Base-by-base conservation (phyloP, 371 early-diverging fungal species). In the Mortierella sp. region DNA sequence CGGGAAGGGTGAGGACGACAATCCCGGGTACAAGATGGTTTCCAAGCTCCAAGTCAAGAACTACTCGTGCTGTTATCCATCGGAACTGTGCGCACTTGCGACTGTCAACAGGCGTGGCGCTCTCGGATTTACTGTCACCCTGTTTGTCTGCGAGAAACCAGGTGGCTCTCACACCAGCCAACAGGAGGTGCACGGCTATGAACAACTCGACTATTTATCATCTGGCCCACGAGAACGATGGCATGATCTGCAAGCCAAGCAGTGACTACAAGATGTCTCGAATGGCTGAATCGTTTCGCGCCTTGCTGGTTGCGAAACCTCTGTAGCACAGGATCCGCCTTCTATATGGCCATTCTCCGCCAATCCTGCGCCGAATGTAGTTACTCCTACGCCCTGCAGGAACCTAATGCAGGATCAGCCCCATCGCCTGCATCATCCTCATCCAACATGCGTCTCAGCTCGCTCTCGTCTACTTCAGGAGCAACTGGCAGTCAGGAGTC, bases 231-330 rank as follows among this genome's bases (percentile, higher is more conserved):
- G 67, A 67, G 52, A 67, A 67, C 39, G 34, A 16, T 2, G 53
- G 40, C 26, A 47, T 47, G 52, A 68, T 68, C n/a, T 68, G 68
- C n/a, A n/a, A n/a, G n/a, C n/a, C 10, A 53, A 68, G 68, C 10
- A 13, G 37, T 68, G 68, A n/a, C 26, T 52, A 68, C 52, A 48
- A 24, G 40, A 24, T 40, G 26, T n/a, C 48, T 7, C 31, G 40
- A 13, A 34, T 53, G 11, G 47, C 68, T 14, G 53, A 53, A 4
- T 48, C 68, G 13, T 53, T 47, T 39, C 68, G 53, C 7, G 68
- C 68, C 8, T 19, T 68, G 11, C 68, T 41, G 0, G 68, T 68
- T n/a, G 50, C 8, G 14, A 10, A n/a, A n/a, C n/a, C n/a, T n/a
- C n/a, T n/a, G n/a, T n/a, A n/a, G n/a, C n/a, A n/a, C n/a, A n/a